Base-by-base conservation (phyloP, 306 rosid species). In the Cucumis melo region DNA sequence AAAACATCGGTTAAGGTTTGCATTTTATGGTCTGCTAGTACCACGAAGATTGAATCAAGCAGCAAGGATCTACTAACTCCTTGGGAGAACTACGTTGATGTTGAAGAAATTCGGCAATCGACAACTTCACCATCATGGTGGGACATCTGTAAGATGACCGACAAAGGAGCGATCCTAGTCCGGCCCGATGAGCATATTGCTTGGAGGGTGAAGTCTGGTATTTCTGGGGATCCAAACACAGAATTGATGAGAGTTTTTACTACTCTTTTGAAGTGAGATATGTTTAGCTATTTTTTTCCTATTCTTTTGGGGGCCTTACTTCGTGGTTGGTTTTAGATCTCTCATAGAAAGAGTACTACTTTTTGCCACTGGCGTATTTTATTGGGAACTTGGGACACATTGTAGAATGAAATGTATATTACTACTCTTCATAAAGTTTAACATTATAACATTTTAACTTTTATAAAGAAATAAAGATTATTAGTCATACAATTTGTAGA, bases 111-210 rank as follows among this genome's bases (percentile, higher is more conserved):
- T 60, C 77, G 77, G 81, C 78, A 48, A 67, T 79, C 89, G 56
- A 41, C 84, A 59, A 85, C 75, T 81, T 80, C 85, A 59, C 54
- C 73, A 21, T 89, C 87, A 13, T 85, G 97, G 97, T 93, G 97
- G 97, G 88, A 87, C 27, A 73, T 87, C 63, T 93, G 97, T 66
- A 86, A 86, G 78, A 91, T 89, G 92, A 89, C 85, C 0, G 78
- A 84, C 70, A 66, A 70, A 78, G 98, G 96, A 65, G 96, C 89
- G 80, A 88, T 91, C 80, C 77, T 93, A 53, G 96, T 89, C 78
- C 86, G 97, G 84, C 96, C 93, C 5, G 97, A 93, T 23, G 95
- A 91, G 79, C 98, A 91, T 79, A 81, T 89, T 80, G 92, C 93
- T 58, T 92, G 98, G 99, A 83, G 92, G 41, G 58, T 87, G 72